Evolutionary conservation across 2,329 filamentous ascomycete species (phyloP).

Genomic region (Colletotrichum melonis): DNA sequence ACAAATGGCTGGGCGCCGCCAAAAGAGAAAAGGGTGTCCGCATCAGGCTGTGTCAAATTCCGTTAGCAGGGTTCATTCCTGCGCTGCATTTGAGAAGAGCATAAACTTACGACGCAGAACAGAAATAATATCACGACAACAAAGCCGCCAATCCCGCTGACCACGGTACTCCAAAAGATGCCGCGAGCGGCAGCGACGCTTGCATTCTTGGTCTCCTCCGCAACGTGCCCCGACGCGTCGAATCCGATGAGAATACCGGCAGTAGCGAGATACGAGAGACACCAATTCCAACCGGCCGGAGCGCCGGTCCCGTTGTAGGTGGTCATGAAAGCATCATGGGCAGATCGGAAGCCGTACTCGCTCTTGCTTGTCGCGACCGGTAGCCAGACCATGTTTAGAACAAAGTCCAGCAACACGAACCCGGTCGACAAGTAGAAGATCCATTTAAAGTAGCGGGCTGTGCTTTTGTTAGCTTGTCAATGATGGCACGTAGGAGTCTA

Average conservation of each 20-base stretch:
- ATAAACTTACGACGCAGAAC: slow-evolving; percentile 62
- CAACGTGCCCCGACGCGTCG: slow-evolving; percentile 70
- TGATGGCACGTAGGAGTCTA: too few species aligned
- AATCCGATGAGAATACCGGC: slow-evolving; percentile 71
- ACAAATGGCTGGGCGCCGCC: slow-evolving; percentile 69
- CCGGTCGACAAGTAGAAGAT: slow-evolving; percentile 62
- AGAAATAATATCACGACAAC: slow-evolving; percentile 68
- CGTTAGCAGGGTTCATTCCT: too few species aligned
- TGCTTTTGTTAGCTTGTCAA: background rate
- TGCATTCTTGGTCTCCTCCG: slow-evolving; percentile 71
- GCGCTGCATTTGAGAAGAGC: fast-evolving
- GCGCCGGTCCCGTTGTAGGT: slow-evolving; percentile 69
- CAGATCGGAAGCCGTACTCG: slow-evolving; percentile 65
- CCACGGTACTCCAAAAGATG: slow-evolving; percentile 70
- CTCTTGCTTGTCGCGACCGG: slow-evolving; percentile 67
- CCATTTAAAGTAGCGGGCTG: slow-evolving; percentile 57
- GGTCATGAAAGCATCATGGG: slow-evolving; percentile 69
- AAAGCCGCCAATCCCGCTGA: slow-evolving; percentile 66
- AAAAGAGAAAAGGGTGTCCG: slow-evolving; percentile 63
- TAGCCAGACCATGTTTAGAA: slow-evolving; percentile 70
- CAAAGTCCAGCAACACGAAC: slow-evolving; percentile 67
- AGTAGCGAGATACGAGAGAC: slow-evolving; percentile 69
- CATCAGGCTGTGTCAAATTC: slow-evolving; percentile 53
- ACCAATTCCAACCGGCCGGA: slow-evolving; percentile 71
- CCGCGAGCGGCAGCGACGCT: slow-evolving; percentile 65